Evolutionary conservation across 306 rosid species (phyloP).

Genomic region (Crataegus laevigata): DNA sequence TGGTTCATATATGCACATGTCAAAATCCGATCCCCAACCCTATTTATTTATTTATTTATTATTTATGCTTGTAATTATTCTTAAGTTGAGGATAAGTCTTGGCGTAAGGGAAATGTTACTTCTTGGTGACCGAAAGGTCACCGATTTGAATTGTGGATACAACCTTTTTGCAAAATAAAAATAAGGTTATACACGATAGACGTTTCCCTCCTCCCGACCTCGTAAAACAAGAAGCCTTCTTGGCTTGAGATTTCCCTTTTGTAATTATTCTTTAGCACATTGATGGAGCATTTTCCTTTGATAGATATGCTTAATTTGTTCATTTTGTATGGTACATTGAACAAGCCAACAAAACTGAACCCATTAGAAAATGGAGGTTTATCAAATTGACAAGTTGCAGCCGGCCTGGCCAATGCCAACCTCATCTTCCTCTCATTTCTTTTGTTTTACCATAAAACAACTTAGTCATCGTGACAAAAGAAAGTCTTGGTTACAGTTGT

Average conservation of each 20-base stretch:
- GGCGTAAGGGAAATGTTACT: no score
- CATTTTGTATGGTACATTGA: background rate
- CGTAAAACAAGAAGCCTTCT: no score
- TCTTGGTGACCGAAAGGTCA: no score
- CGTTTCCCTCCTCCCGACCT: no score
- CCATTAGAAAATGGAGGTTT: background rate
- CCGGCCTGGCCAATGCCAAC: background rate
- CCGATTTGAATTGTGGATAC: no score
- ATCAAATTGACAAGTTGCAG: background rate
- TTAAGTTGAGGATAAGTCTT: background rate
- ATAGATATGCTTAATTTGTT: no score
- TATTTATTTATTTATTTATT: background rate
- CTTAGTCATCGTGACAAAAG: no score
- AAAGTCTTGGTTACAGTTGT: no score
- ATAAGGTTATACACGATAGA: no score
- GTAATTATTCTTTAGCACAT: no score
- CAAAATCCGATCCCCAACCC: background rate
- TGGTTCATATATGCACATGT: background rate
- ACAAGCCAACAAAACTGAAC: background rate
- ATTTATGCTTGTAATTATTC: background rate
- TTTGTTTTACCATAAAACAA: background rate
- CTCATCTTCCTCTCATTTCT: background rate
- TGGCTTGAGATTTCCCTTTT: rapidly evolving
- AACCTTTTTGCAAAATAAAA: no score
- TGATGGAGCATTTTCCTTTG: no score